Percentiles rank a stretch among this genome's conserved stretches.
Evolutionary conservation across 768 basidiomycete species (phyloP).

Genomic region (Mycena albidolilacea): DNA sequence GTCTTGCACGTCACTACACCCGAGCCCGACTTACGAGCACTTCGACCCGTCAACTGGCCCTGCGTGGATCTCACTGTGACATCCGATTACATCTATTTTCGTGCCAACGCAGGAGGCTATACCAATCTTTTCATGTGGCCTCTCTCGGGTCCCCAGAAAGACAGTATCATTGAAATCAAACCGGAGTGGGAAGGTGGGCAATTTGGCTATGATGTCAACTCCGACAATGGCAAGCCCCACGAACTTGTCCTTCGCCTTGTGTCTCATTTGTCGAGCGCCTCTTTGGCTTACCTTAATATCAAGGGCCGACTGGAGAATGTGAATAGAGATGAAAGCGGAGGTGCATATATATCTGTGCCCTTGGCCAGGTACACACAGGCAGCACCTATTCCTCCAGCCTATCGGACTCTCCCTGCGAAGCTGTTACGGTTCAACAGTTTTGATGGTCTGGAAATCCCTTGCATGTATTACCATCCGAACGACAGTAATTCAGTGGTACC

Average conservation of each 20-base stretch:
- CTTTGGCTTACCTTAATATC: conserved; percentile 51
- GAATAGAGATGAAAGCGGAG: conserved; percentile 42
- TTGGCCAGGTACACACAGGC: conserved; percentile 53
- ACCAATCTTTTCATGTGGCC: conserved; percentile 48
- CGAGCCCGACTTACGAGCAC: conserved; percentile 46
- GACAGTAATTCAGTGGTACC: conserved; percentile 47
- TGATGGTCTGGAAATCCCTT: conserved; percentile 57
- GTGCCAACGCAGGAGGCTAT: conserved; percentile 58
- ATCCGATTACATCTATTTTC: conserved; percentile 48
- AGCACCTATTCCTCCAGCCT: conserved; percentile 44
- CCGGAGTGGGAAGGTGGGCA: conserved; percentile 50
- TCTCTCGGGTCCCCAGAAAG: conserved; percentile 46
- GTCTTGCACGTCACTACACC: conserved; percentile 57
- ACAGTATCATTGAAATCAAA: conserved; percentile 50
- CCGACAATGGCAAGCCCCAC: conserved; percentile 49
- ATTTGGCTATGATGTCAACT: conserved; percentile 49
- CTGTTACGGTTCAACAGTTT: conserved; percentile 58
- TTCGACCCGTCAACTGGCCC: conserved; percentile 55
- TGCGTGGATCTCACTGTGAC: conserved; percentile 46
- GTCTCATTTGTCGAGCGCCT: conserved; percentile 49
- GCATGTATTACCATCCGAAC: conserved; percentile 58
- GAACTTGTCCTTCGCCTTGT: conserved; percentile 50
- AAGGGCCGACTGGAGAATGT: conserved; percentile 39
- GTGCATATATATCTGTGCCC: conserved; percentile 46
- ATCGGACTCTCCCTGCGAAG: conserved; percentile 48